Evolutionary conservation across 2,329 filamentous ascomycete species (phyloP), one percentile per base, ranked within the genome.

Genomic region (Zelopaecilomyces penicillatus): DNA sequence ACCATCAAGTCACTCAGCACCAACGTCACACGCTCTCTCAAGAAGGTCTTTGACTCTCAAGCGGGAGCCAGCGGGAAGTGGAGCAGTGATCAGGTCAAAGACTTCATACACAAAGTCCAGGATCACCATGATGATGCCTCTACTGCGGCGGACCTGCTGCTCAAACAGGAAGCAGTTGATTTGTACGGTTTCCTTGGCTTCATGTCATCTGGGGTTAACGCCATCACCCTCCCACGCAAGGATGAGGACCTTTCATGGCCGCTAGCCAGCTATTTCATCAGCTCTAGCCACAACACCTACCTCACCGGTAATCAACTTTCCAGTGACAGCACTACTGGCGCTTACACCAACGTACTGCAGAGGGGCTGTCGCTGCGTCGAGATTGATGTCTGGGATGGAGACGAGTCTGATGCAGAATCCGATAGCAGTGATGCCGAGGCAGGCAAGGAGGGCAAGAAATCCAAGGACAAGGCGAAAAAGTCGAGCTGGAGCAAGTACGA

Each of bases 241-340:
- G 50, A 64, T 3, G 59, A 69, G 44, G 75, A 80, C 44, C 75
- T 93, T 44, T 78, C 87, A 42, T 84, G 82, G 56, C 90, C 90
- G 0, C 68, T 96, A 50, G 85, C 88, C 47, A 89, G 88, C 65
- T 96, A 96, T 66, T 95, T 88, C 65, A 87, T 96, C 60, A 94
- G 84, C 50, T 95, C 87, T 55, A 95, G 89, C 45, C 90, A 96
- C 72, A 96, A 96, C 66, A 96, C 90, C 0, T 96, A 96, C 55
- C 77, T 96, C 26, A 79, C 89, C 2, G 90, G 90, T 27, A 86
- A 91, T 59, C 90, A 96, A 68, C 80, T 95, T 10, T 87, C 79
- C 48, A 91, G 88, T 54, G 80, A 85, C 49, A 93, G 88, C 42
- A 94, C 89, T 60, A 88, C 87, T 0, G 85, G 89, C 53, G 85